Evolutionary conservation across 257 asterid genomes (phyloP).

Genomic region (Solanum tarijense): DNA sequence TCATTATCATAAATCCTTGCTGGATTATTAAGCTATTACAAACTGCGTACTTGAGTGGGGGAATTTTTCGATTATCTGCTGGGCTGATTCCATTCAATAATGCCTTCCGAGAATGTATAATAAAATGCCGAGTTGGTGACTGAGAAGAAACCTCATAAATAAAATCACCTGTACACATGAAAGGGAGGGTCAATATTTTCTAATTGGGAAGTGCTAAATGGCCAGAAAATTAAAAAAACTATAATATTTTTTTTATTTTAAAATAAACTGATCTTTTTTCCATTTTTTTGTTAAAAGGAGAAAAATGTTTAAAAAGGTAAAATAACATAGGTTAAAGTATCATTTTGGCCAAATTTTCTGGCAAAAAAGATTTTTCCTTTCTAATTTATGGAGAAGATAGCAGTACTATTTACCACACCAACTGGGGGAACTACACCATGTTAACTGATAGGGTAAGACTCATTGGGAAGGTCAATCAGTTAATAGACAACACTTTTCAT

Average conservation of each 20-base stretch:
- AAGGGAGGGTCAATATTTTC: neutral
- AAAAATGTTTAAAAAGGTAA: too few relatives aligned
- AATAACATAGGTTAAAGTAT: too few relatives aligned
- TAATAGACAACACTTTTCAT: neutral
- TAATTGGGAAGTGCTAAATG: too few relatives aligned
- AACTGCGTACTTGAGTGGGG: constrained; percentile 67
- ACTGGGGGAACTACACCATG: neutral
- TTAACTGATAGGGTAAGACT: neutral
- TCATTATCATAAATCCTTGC: neutral
- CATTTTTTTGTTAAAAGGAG: too few relatives aligned
- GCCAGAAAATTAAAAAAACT: too few relatives aligned
- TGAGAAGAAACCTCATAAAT: constrained; percentile 83
- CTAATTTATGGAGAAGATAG: neutral
- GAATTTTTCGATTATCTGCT: constrained; percentile 80
- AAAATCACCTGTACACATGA: constrained; percentile 70
- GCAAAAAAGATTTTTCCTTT: too few relatives aligned
- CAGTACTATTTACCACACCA: neutral
- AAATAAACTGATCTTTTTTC: too few relatives aligned
- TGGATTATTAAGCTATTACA: neutral
- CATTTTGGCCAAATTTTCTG: too few relatives aligned
- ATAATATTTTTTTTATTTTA: too few relatives aligned
- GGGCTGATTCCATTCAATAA: constrained; percentile 90
- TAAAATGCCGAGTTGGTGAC: constrained; percentile 86
- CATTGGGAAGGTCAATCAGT: neutral
- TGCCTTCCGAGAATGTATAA: constrained; percentile 94